A percentile compares a stretch with the other conserved stretches of the same genome.
These are phyloP conservation scores for Candida sp. DNA, from an alignment of 1,139 yeast species.

Conservation along the genomic window DNA sequence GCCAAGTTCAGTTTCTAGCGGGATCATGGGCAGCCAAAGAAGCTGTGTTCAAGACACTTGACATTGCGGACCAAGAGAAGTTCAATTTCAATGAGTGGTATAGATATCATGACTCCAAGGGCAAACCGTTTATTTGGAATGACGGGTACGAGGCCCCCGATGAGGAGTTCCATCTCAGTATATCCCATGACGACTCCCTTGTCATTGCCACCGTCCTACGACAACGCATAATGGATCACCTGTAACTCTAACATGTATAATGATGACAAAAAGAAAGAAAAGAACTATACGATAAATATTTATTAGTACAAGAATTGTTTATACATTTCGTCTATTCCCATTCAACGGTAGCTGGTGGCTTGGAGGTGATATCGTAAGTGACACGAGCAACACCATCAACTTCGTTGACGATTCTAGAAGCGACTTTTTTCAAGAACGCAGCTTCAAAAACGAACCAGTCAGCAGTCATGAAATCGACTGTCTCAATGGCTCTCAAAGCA, in stretches of 20 bases:
- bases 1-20: slow-evolving; percentile 41
- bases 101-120: slow-evolving; percentile 38
- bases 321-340: slow-evolving; percentile 73
- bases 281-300: slow-evolving; percentile 1
- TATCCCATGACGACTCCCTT: slow-evolving; percentile 70
- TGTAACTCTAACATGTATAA: neutral
- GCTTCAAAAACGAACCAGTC: slow-evolving; percentile 98
- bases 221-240: slow-evolving; percentile 20
- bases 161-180: slow-evolving; percentile 57
- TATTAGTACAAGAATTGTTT: neutral
- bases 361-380: slow-evolving; percentile 97
- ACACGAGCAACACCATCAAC: slow-evolving; percentile 99
- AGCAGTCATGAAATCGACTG: slow-evolving; percentile 99
- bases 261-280: neutral
- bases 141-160: slow-evolving; percentile 28
- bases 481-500: slow-evolving; percentile 98
- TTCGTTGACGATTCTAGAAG: slow-evolving; percentile 97
- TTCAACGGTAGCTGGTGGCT: slow-evolving; percentile 99
- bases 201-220: slow-evolving; percentile 56
- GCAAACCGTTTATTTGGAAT: slow-evolving; percentile 43
- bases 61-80: slow-evolving; percentile 44
- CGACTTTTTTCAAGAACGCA: slow-evolving; percentile 87
- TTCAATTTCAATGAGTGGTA: slow-evolving; percentile 72
- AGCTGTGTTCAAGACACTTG: slow-evolving; percentile 70
- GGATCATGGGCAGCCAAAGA: slow-evolving; percentile 80